Conservation (phyloP, 768 basidiomycete genomes). For the Suillus subalutaceus region DNA sequence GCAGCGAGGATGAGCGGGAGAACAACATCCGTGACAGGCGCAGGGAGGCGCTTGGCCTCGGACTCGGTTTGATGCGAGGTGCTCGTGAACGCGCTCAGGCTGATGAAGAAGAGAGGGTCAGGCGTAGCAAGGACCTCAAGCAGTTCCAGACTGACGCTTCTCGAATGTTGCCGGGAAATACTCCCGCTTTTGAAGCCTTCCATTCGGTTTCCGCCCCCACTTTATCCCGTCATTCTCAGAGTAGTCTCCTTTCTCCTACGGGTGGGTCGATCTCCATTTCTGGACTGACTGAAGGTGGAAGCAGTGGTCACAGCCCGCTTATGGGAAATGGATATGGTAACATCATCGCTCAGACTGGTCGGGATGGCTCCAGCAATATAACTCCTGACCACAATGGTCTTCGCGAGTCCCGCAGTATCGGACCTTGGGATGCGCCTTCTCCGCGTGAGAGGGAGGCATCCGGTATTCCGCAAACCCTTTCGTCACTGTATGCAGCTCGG, state of each 20-base stretch:
- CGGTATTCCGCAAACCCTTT: constrained; percentile 23
- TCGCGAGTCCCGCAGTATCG: constrained; percentile 26
- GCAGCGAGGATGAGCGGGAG: constrained; percentile 40
- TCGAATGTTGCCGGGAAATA: constrained; percentile 41
- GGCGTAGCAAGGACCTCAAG: constrained; percentile 58
- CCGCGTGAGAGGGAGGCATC: constrained; percentile 33
- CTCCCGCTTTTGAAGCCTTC: constrained; percentile 76
- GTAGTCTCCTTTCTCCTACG: constrained; percentile 24
- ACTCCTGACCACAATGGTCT: not conserved
- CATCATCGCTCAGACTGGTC: constrained; percentile 30
- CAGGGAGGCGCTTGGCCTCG: constrained; percentile 44
- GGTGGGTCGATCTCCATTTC: constrained; percentile 14
- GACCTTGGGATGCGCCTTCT: constrained; percentile 37
- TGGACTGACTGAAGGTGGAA: constrained; percentile 21
- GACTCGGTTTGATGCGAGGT: constrained; percentile 45
- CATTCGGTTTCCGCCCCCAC: constrained; percentile 52
- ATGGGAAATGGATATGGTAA: constrained; percentile 27
- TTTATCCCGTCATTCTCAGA: constrained; percentile 29
- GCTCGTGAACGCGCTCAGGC: constrained; percentile 66
- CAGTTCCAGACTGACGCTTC: constrained; percentile 40
- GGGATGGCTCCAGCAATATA: constrained; percentile 25
- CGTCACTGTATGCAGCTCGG: constrained; percentile 32
- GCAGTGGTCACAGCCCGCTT: constrained; percentile 21
- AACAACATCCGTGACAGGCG: constrained; percentile 47
- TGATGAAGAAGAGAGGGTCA: constrained; percentile 54